Evolutionary conservation across 2,329 filamentous ascomycete species (phyloP).

Genomic region (Gaeumannomyces tritici): DNA sequence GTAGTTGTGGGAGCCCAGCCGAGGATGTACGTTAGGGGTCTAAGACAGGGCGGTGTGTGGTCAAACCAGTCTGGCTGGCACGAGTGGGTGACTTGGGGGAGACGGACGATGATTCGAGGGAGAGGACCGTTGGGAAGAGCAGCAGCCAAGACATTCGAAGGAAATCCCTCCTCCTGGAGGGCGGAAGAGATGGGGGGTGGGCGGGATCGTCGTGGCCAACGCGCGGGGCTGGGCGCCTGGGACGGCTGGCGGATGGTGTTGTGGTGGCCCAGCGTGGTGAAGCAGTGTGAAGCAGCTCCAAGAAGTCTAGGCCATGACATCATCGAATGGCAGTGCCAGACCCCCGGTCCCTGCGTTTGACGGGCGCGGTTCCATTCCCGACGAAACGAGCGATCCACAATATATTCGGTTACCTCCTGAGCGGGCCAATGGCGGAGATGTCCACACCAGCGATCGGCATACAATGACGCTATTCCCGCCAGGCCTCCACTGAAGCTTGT

Average conservation of each 20-base stretch:
- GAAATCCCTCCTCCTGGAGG: not conserved
- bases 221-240: too few relatives aligned
- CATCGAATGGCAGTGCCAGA: not conserved
- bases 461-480: conserved; percentile 3
- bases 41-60: not conserved
- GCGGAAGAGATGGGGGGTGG: not conserved
- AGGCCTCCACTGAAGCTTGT: not conserved
- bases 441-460: not conserved
- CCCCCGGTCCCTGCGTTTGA: not conserved
- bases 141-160: not conserved
- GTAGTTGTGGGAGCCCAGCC: not conserved
- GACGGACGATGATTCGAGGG: too few relatives aligned
- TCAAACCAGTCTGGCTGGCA: too few relatives aligned
- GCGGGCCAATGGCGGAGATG: not conserved
- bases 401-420: not conserved
- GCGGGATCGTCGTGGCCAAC: not conserved
- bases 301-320: not conserved
- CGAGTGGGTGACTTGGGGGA: not conserved
- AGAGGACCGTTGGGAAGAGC: not conserved
- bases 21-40: not conserved
- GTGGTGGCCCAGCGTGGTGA: too few relatives aligned
- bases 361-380: not conserved
- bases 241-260: not conserved
- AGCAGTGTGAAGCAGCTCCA: too few relatives aligned
- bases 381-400: not conserved